phyloP scores from a whole-genome alignment of 2,329 filamentous ascomycete genomes.

The Pseudocercospora musae region DNA sequence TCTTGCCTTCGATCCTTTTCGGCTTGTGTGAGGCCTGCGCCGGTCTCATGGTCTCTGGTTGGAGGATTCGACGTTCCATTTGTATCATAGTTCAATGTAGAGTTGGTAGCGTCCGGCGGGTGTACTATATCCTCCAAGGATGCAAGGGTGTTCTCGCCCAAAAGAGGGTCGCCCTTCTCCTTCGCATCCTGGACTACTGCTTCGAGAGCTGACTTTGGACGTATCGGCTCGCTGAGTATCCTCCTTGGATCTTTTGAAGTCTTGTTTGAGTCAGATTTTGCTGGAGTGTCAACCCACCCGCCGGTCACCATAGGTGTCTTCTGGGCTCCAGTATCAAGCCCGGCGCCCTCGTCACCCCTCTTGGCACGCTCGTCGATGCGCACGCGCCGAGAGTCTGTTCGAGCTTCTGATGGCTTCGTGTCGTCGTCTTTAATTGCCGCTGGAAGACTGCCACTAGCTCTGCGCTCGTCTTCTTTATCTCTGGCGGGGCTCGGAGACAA shows the following conservation, averaged over 20 bases:
- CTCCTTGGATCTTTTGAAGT: constrained; percentile 3
- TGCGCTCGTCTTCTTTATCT: constrained; percentile 3
- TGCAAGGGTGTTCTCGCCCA: constrained; percentile 48
- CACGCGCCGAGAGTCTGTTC: constrained; percentile 8
- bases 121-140: constrained; percentile 47
- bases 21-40: constrained; percentile 33
- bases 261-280: not conserved
- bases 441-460: not conserved
- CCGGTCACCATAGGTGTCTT: not conserved
- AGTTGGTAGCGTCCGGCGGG: constrained; percentile 28
- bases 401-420: not conserved
- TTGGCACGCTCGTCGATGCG: constrained; percentile 12
- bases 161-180: constrained; percentile 29
- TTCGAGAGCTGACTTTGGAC: constrained; percentile 36
- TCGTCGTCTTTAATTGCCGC: not conserved
- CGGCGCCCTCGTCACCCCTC: not conserved
- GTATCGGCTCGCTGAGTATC: constrained; percentile 19
- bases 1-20: constrained; percentile 44
- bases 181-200: constrained; percentile 41
- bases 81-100: constrained; percentile 23
- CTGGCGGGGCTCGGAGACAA: constrained; percentile 45
- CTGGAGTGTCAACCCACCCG: not conserved
- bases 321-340: not conserved
- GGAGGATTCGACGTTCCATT: not conserved
- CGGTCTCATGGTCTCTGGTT: constrained; percentile 7